phyloP scores from a whole-genome alignment of 768 basidiomycete genomes.

The Termitomyces sp. region DNA sequence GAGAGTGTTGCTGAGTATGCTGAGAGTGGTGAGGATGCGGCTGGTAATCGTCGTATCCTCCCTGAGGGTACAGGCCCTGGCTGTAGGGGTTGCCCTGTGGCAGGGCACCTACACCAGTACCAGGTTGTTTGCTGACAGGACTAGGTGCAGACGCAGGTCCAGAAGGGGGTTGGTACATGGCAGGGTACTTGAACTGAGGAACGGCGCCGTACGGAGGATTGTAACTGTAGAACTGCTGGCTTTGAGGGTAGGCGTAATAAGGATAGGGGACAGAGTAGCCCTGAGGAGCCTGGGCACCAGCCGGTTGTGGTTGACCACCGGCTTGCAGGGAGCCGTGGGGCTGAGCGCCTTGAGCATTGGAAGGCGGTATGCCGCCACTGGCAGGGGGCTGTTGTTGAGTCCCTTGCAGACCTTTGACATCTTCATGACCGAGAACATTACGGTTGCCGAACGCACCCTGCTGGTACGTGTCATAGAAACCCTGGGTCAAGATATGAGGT shows the following conservation, averaged over 20 bases:
- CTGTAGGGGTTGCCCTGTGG: constrained; percentile 58
- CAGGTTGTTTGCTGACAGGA: constrained; percentile 66
- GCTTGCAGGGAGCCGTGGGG: constrained; percentile 51
- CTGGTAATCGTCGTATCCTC: constrained; percentile 44
- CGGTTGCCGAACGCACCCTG: constrained; percentile 64
- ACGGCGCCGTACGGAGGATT: constrained; percentile 46
- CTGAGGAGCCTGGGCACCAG: constrained; percentile 62
- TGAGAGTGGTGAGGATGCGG: constrained; percentile 50
- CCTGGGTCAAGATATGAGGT: constrained; percentile 37
- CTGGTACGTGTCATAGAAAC: constrained; percentile 80
- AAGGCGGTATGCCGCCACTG: constrained; percentile 47
- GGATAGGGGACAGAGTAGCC: constrained; percentile 60
- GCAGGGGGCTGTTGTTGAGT: constrained; percentile 56
- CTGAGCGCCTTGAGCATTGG: constrained; percentile 53
- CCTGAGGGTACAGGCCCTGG: constrained; percentile 65
- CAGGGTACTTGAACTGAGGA: constrained; percentile 76
- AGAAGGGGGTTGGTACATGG: constrained; percentile 73
- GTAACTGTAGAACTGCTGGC: constrained; percentile 76
- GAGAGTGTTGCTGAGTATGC: constrained; percentile 53
- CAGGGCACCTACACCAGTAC: constrained; percentile 45
- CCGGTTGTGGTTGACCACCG: constrained; percentile 56
- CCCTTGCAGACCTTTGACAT: constrained; percentile 67
- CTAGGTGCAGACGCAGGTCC: constrained; percentile 65
- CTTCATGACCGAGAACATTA: constrained; percentile 68
- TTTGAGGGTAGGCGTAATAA: constrained; percentile 69